Base-by-base conservation (phyloP, 306 rosid species). In the Notholithocarpus densiflorus region DNA sequence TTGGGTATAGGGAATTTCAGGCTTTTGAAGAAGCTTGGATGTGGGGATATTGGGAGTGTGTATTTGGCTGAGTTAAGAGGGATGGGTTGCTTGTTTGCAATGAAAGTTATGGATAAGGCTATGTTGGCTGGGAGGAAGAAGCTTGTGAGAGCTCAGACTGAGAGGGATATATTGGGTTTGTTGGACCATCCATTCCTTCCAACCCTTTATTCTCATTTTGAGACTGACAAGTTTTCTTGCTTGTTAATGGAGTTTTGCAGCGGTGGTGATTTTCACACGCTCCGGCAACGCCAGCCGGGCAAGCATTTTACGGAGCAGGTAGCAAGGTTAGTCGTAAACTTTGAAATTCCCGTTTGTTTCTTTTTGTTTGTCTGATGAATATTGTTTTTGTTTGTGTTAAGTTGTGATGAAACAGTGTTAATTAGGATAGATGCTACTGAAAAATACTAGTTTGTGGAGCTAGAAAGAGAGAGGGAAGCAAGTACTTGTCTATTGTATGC, bases 1-100 rank as follows among this genome's bases (percentile, higher is more conserved):
- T 80, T 88, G 82, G 85, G 88, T 17, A 73, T 89, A 70, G 87
- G 84, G 12, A 81, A 89, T 71, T 89, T 89, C 79, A 75, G 85
- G 84, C 90, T 89, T n/a, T 14, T 89, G 89, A 86, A 89, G 84
- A 89, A 89, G 87, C 88, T 89, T 19, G 92, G 92, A 10, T 80
- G 84, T 71, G 92, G 92, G 23, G 92, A 89, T 73, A 89, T 89
- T 23, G 90, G 92, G 70, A 86, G 90, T 34, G 90, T 89, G 14
- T 89, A 89, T 73, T 71, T 89, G 81, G 90, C 92, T 0, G 90
- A 89, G 87, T 68, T 89, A 27, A 84, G 87, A 71, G 85, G 83
- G 56, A 75, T 72, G 65, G 86, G 87, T 4, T 84, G 87, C 62
- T 71, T 89, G 19, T 89, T 89, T 52, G 90, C 92, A 1, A 87